phyloP scores from a whole-genome alignment of 192 early-diverging fungal species.

The Allomyces macrogynus region DNA sequence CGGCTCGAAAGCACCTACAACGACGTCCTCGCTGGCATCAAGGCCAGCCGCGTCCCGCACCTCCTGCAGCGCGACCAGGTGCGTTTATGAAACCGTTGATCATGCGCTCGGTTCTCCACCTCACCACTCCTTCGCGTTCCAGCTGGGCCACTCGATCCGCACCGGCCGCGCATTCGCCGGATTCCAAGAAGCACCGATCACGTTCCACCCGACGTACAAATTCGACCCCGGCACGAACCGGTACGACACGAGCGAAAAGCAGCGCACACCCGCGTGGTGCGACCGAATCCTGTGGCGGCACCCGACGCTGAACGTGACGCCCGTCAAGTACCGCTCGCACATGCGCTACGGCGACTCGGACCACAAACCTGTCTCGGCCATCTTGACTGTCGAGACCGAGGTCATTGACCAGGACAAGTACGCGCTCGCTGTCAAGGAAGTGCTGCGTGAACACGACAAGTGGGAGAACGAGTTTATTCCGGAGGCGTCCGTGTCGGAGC shows the following conservation, averaged over 20 bases:
- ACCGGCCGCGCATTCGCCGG: conserved; percentile 54
- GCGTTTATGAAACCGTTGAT: conserved; percentile 3
- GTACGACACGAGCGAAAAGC: conserved; percentile 70
- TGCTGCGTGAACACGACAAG: conserved; percentile 53
- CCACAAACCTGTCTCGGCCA: conserved; percentile 75
- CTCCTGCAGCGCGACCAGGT: conserved; percentile 70
- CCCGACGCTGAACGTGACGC: conserved; percentile 11
- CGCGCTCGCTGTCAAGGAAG: conserved; percentile 27
- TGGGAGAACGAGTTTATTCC: conserved; percentile 65
- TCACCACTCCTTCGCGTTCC: neutral
- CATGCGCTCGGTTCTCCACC: neutral
- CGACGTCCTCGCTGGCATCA: conserved; percentile 32
- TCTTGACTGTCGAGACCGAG: conserved; percentile 35
- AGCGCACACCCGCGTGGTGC: conserved; percentile 73
- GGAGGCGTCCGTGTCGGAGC: conserved; percentile 32
- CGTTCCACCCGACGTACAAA: conserved; percentile 82
- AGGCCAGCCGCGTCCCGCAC: conserved; percentile 28
- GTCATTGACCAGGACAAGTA: conserved; percentile 32
- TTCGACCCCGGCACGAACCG: conserved; percentile 59
- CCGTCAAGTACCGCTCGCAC: neutral
- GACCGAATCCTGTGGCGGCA: conserved; percentile 84
- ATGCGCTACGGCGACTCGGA: conserved; percentile 17
- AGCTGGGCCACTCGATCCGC: conserved; percentile 41
- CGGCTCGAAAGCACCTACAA: conserved; percentile 46
- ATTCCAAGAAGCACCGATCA: conserved; percentile 60